A percentile compares a stretch with the other conserved stretches of the same genome.
Evolutionary conservation across 805 yeast genomes (phyloP).

Genomic region (Citeromyces nyonsensis): DNA sequence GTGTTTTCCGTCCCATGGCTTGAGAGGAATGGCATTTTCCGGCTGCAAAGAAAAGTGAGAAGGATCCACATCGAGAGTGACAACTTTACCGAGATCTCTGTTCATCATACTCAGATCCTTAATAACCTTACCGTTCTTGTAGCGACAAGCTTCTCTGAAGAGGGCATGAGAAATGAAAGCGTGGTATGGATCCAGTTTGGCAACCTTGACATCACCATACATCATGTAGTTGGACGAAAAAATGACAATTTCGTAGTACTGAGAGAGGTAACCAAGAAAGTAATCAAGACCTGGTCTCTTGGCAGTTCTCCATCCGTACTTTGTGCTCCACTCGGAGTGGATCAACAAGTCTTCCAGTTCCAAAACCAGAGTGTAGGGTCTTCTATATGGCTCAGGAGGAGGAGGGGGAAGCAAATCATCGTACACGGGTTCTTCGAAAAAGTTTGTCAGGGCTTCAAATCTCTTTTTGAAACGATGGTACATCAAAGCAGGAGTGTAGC

Average conservation of each 20-base stretch:
- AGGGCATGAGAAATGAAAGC: slow-evolving; percentile 79
- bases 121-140: slow-evolving; percentile 76
- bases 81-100: slow-evolving; percentile 74
- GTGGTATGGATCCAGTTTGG: slow-evolving; percentile 85
- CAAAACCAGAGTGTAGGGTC: slow-evolving; percentile 82
- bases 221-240: slow-evolving; percentile 80
- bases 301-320: slow-evolving; percentile 95
- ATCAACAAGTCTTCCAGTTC: slow-evolving; percentile 82
- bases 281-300: slow-evolving; percentile 98
- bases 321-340: slow-evolving; percentile 84
- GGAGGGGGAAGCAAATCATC: slow-evolving; percentile 86
- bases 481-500: slow-evolving; percentile 50
- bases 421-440: slow-evolving; percentile 87
- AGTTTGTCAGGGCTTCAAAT: slow-evolving; percentile 57
- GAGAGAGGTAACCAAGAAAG: slow-evolving; percentile 86
- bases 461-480: slow-evolving; percentile 60
- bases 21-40: slow-evolving; percentile 79
- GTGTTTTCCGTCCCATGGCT: slow-evolving; percentile 75
- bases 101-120: slow-evolving; percentile 85
- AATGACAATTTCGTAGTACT: slow-evolving; percentile 89
- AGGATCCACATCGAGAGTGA: slow-evolving; percentile 66
- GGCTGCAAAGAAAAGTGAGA: slow-evolving; percentile 73
- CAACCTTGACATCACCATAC: slow-evolving; percentile 71
- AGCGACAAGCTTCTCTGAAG: slow-evolving; percentile 82
- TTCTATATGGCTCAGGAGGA: slow-evolving; percentile 82